phyloP scores from a whole-genome alignment of 805 yeast species.

The Ogataea minuta region DNA sequence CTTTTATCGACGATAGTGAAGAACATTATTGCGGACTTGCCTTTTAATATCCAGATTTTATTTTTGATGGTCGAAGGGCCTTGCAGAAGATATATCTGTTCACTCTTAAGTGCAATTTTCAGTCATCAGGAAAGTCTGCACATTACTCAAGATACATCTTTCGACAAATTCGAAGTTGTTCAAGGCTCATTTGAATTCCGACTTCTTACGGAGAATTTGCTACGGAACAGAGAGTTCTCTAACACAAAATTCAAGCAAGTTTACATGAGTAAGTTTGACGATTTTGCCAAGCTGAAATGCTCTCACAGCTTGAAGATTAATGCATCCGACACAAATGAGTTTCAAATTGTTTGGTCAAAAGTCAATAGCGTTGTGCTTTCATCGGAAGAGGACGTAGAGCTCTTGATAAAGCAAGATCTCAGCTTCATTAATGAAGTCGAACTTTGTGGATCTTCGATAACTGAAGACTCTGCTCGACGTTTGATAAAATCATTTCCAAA shows the following conservation, averaged over 20 bases:
- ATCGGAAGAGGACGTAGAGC: not conserved
- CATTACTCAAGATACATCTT: slow-evolving; percentile 4
- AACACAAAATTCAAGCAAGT: not conserved
- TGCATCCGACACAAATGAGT: not conserved
- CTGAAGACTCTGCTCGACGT: not conserved
- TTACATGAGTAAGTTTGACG: not conserved
- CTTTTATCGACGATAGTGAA: not conserved
- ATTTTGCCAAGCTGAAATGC: not conserved
- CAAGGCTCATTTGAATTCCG: slow-evolving; percentile 3
- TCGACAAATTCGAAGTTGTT: slow-evolving; percentile 1
- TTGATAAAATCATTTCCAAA: not conserved
- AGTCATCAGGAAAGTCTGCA: not conserved
- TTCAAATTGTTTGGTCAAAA: not conserved
- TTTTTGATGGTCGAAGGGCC: slow-evolving; percentile 11
- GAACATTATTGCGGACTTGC: slow-evolving; percentile 10
- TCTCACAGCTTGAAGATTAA: not conserved
- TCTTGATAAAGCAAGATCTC: not conserved
- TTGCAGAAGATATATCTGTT: not conserved
- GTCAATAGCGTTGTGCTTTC: not conserved
- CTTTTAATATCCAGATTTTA: slow-evolving; percentile 10
- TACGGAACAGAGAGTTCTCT: not conserved
- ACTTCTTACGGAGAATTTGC: slow-evolving; percentile 2
- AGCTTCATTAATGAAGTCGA: slow-evolving; percentile 3
- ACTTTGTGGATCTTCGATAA: slow-evolving; percentile 6
- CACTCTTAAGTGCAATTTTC: slow-evolving; percentile 1